Conservation (phyloP, 2,329 filamentous ascomycete species). For the Aureobasidium leucospermi region DNA sequence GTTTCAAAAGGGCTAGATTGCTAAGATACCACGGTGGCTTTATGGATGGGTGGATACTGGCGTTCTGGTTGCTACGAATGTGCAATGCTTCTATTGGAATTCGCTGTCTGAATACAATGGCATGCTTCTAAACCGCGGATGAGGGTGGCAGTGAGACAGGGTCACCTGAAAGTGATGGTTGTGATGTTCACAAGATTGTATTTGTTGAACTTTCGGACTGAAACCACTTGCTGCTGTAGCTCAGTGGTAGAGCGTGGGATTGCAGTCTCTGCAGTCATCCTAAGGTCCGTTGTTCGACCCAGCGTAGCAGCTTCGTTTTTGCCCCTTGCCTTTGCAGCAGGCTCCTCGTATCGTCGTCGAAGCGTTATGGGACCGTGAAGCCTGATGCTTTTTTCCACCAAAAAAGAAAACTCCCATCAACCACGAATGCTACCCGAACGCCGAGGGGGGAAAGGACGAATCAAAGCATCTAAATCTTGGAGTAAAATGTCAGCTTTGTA, state of each 20-base stretch:
- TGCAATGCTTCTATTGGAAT: background rate
- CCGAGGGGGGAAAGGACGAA: no score
- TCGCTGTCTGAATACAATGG: background rate
- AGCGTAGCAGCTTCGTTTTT: constrained; percentile 14
- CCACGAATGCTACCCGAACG: no score
- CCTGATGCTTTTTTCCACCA: background rate
- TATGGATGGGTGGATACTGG: background rate
- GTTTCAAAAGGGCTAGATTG: background rate
- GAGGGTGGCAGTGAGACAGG: no score
- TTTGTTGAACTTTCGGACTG: no score
- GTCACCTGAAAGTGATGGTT: no score
- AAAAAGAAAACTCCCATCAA: background rate
- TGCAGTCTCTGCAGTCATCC: constrained; percentile 13
- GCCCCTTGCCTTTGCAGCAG: background rate
- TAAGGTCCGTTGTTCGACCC: constrained; percentile 15
- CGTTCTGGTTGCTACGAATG: background rate
- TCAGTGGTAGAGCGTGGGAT: constrained; percentile 15
- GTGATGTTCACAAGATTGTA: background rate
- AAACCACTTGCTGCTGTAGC: constrained; percentile 9
- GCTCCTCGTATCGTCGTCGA: background rate
- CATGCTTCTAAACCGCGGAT: no score
- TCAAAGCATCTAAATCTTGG: no score
- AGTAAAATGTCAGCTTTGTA: no score
- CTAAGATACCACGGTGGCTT: constrained; percentile 2
- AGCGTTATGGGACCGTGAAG: background rate